Evolutionary conservation across 73 alveolate species (phyloP).

Genomic region (Paramecium biaurelia): DNA sequence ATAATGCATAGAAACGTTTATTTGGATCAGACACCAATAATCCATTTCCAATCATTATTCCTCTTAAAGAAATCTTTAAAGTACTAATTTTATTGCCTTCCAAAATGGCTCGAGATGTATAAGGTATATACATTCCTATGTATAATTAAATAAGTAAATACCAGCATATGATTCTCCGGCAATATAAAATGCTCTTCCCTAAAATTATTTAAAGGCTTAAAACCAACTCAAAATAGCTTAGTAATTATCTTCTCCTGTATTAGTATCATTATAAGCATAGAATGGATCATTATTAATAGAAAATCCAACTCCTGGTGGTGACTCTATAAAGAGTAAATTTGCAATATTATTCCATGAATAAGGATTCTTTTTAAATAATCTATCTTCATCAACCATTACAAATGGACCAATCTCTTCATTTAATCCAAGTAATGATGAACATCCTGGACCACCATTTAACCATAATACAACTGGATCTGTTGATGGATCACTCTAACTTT

Average conservation of each 20-base stretch:
- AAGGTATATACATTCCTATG: constrained; percentile 84
- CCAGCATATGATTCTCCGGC: constrained; percentile 97
- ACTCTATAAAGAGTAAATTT: constrained; percentile 83
- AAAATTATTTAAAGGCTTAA: constrained; percentile 66
- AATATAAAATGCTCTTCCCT: constrained; percentile 78
- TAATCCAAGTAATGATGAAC: constrained; percentile 86
- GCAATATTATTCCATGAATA: constrained; percentile 92
- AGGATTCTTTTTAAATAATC: constrained; percentile 72
- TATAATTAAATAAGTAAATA: not conserved
- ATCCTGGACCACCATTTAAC: constrained; percentile 97
- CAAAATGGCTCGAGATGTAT: constrained; percentile 63
- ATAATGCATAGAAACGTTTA: not conserved
- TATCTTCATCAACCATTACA: constrained; percentile 70
- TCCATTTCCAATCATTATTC: constrained; percentile 75
- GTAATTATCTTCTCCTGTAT: constrained; percentile 58
- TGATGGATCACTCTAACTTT: constrained; percentile 72
- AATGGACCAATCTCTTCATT: constrained; percentile 88
- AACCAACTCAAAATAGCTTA: constrained; percentile 61
- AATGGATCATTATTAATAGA: constrained; percentile 43
- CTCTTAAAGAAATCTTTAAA: constrained; percentile 41
- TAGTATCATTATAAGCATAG: constrained; percentile 38
- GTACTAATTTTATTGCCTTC: not conserved
- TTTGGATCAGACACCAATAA: not conserved
- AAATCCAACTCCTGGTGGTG: constrained; percentile 98
- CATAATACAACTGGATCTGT: constrained; percentile 81